These are phyloP conservation scores for Magnusiomyces starmeri DNA, from an alignment of 1,139 yeast species.

Conservation along the genomic window DNA sequence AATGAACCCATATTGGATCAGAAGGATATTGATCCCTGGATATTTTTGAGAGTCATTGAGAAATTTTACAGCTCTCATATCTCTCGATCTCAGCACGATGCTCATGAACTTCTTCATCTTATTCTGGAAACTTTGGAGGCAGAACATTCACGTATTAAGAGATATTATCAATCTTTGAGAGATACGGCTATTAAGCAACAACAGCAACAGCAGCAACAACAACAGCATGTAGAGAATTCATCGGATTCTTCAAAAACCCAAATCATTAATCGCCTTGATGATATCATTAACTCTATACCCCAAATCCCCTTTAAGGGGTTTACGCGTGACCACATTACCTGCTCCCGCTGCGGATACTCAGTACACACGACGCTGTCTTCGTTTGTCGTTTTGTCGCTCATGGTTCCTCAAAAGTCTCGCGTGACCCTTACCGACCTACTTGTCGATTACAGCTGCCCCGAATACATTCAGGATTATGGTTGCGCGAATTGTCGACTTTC, in stretches of 20 bases:
- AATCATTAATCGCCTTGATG: background rate
- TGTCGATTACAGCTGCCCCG: conserved; percentile 49
- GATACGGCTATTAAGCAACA: conserved; percentile 14
- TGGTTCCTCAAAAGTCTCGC: conserved; percentile 54
- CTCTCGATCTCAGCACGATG: conserved; percentile 84
- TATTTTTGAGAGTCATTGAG: conserved; percentile 65
- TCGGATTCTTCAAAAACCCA: conserved; percentile 5
- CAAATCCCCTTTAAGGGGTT: conserved; percentile 71
- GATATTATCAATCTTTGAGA: conserved; percentile 29
- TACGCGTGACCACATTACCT: conserved; percentile 57
- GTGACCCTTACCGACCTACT: conserved; percentile 51
- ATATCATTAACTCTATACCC: conserved; percentile 33
- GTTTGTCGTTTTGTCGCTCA: conserved; percentile 65
- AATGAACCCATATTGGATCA: conserved; percentile 56
- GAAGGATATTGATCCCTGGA: conserved; percentile 66
- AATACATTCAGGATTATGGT: conserved; percentile 71
- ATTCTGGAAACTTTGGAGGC: conserved; percentile 69
- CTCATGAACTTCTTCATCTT: conserved; percentile 82
- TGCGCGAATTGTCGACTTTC: conserved; percentile 56
- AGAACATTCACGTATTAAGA: conserved; percentile 47
- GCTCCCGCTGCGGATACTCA: conserved; percentile 56
- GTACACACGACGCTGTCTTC: conserved; percentile 57
- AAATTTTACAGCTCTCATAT: conserved; percentile 69
- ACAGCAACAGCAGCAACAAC: conserved; percentile 17
- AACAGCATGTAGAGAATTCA: conserved; percentile 10